Conservation (phyloP, 345 rosid species). For the Corymbia maculata region DNA sequence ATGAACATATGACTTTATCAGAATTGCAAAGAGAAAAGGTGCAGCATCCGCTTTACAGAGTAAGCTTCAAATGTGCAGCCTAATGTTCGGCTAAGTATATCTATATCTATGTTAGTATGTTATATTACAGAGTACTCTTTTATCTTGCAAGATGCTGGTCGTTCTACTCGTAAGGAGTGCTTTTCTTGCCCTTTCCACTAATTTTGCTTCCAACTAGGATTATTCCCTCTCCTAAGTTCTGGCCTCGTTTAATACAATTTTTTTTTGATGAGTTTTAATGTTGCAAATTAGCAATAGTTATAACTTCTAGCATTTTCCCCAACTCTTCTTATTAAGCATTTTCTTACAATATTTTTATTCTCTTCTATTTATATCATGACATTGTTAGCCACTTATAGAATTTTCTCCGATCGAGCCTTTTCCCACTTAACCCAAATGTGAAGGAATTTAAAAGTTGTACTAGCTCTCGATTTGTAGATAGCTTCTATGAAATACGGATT, state of each 20-base stretch:
- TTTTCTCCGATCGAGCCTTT: not conserved
- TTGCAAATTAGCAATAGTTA: not conserved
- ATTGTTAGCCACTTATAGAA: not conserved
- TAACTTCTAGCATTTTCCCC: not conserved
- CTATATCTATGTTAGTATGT: not conserved
- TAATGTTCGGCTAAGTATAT: not conserved
- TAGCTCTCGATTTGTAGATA: not conserved
- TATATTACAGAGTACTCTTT: not conserved
- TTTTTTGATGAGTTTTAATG: not conserved
- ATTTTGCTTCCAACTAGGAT: too few relatives aligned
- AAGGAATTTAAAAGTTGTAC: not conserved
- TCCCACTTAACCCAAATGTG: not conserved
- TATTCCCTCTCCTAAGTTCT: too few relatives aligned
- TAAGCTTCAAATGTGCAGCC: not conserved
- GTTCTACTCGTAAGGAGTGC: too few relatives aligned
- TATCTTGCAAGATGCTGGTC: too few relatives aligned
- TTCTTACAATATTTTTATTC: too few relatives aligned
- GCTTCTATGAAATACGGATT: fast-evolving
- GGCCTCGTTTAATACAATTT: too few relatives aligned
- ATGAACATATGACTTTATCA: not conserved
- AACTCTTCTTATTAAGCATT: not conserved
- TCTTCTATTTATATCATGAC: not conserved
- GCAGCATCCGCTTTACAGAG: not conserved
- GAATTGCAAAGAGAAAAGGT: not conserved
- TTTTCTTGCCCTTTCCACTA: too few relatives aligned